These are phyloP conservation scores for Rhizophagus prolifer DNA, from an alignment of 192 early-diverging fungal genomes.

Conservation along the genomic window DNA sequence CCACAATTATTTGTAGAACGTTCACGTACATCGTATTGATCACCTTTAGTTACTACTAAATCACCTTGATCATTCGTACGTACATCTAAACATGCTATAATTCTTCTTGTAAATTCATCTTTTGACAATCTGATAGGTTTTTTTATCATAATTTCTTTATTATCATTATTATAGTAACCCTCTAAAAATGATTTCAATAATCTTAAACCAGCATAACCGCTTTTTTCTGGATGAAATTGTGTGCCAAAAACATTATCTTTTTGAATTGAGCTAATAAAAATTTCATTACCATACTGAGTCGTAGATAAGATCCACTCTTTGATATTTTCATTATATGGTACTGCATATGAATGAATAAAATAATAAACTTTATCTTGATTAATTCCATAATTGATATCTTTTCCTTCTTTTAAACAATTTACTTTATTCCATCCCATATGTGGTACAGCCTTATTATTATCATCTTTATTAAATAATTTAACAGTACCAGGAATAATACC, in stretches of 20 bases:
- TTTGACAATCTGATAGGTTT: slow-evolving; percentile 29
- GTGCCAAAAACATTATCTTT: slow-evolving; percentile 91
- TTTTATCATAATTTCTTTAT: slow-evolving; percentile 1
- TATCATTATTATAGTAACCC: slow-evolving; percentile 34
- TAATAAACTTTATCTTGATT: slow-evolving; percentile 74
- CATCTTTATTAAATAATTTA: slow-evolving; percentile 59
- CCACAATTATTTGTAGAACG: slow-evolving; percentile 36
- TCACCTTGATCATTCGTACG: slow-evolving; percentile 96
- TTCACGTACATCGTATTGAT: slow-evolving; percentile 98
- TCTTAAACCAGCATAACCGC: slow-evolving; percentile 82
- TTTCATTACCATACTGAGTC: slow-evolving; percentile 87
- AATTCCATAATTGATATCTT: slow-evolving; percentile 37
- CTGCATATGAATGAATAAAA: slow-evolving; percentile 98
- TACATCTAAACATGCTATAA: slow-evolving; percentile 97
- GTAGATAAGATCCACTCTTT: slow-evolving; percentile 76
- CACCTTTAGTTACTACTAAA: slow-evolving; percentile 98
- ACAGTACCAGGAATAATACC: slow-evolving; percentile 78
- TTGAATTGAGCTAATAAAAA: slow-evolving; percentile 81
- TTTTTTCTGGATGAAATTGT: slow-evolving; percentile 99
- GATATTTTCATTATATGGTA: slow-evolving; percentile 59
- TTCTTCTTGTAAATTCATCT: slow-evolving; percentile 79
- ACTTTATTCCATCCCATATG: slow-evolving; percentile 98
- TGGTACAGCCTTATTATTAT: slow-evolving; percentile 84
- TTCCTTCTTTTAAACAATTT: slow-evolving; percentile 15
- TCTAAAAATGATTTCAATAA: slow-evolving; percentile 81